Evolutionary conservation across 2,329 filamentous ascomycete species (phyloP), one percentile per base, ranked within the genome.

Genomic region (Fusarium foetens): DNA sequence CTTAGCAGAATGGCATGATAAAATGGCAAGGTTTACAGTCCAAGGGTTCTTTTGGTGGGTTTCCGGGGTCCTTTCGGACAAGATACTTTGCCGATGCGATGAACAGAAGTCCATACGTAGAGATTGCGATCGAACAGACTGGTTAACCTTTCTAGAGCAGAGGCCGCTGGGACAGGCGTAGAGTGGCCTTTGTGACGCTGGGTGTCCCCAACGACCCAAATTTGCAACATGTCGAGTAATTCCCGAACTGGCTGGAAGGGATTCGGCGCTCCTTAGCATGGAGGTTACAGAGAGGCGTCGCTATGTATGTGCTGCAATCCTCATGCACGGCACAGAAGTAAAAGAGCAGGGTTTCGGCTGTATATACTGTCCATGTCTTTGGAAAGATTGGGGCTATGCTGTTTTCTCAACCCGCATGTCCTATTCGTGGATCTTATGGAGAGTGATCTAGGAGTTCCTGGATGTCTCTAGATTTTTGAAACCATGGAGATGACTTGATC

Each of bases 41-140:
- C 63, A 68, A 71, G 70, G 66, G 70, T 71, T 73, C 58, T 58
- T 58, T 62, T 68, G 25, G 41, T 57, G 57, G 52, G 48, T 62
- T 70, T 63, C 43, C 45, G 31, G 54, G 55, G 62, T 61, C 63
- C 62, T 33, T 27, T 59, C 45, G 51, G 54, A 55, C 66, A 42
- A 70, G 42, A 66, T 66, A 57, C 31, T 58, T 48, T 17, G 35
- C 63, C 53, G 64, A 53, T 54, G 33, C 46, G 59, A 65, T 58
- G 38, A 68, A 69, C 46, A 64, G 33, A 58, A 55, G 31, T 23
- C 64, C 57, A 58, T 57, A 43, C 57, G 53, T 55, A 43, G 42
- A 58, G 23, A 68, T 29, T 53, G 23, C 38, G 42, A 58, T 54
- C 43, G 48, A 60, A 55, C n/a, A 48, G 33, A 60, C 49, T 41